Percentiles rank a stretch among this genome's conserved stretches.
Conservation (phyloP, 148 eudicot species). For the Rhododendron mucronatum region DNA sequence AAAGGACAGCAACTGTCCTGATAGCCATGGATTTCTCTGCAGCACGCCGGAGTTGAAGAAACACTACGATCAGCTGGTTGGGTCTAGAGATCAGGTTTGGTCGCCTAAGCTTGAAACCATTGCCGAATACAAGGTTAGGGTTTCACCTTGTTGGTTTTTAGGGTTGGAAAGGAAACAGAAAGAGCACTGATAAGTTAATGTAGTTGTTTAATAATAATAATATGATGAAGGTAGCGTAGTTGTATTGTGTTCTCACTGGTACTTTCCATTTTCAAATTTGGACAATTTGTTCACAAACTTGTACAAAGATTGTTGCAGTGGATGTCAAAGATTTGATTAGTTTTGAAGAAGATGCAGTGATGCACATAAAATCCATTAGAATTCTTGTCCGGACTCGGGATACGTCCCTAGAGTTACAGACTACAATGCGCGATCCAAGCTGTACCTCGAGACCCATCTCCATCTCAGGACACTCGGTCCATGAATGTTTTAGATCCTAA, state of each 20-base stretch:
- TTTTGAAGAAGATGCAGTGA: background rate
- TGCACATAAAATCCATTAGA: background rate
- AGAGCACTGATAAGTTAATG: background rate
- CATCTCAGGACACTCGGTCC: no score
- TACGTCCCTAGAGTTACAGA: no score
- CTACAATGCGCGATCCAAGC: background rate
- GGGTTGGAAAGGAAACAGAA: constrained; percentile 49
- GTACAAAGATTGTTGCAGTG: background rate
- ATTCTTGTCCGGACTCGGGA: no score
- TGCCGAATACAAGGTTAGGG: constrained; percentile 50
- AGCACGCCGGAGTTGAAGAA: constrained; percentile 82
- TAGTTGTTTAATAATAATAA: background rate
- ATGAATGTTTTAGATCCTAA: no score
- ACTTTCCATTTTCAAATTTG: background rate
- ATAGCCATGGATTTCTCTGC: constrained; percentile 28
- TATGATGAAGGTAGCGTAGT: background rate
- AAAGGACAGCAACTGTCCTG: background rate
- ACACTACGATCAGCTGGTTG: constrained; percentile 63
- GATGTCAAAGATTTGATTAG: background rate
- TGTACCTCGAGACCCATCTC: background rate
- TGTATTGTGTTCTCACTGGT: background rate
- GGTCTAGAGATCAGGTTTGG: constrained; percentile 56
- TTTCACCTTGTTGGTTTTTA: constrained; percentile 52
- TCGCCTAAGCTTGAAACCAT: constrained; percentile 78
- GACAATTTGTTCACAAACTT: background rate